Conservation (phyloP, 768 basidiomycete genomes). For the Phlebiopsis flavidoalba region DNA sequence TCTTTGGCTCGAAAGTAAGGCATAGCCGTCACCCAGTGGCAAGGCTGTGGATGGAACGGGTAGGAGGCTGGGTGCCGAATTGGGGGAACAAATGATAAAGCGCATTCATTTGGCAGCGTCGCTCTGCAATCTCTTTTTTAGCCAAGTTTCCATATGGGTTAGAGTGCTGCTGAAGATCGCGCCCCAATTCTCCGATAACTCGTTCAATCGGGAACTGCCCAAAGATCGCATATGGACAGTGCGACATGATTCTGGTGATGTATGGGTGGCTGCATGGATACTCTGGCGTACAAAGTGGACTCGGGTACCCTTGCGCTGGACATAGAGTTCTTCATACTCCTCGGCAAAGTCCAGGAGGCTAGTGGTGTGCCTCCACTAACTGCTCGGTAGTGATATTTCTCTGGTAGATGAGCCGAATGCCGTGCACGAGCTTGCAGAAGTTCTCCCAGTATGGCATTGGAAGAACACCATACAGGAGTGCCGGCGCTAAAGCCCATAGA, state of each 20-base stretch:
- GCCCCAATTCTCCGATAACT: conserved; percentile 20
- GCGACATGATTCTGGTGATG: conserved; percentile 19
- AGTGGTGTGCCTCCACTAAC: conserved; percentile 21
- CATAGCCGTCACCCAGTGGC: too few species aligned
- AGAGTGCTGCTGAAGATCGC: conserved; percentile 21
- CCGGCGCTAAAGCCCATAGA: conserved; percentile 23
- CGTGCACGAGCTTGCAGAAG: conserved; percentile 23
- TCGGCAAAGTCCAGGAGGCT: conserved; percentile 21
- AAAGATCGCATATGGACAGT: conserved; percentile 9
- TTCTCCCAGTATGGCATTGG: conserved; percentile 21
- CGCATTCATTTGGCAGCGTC: conserved; percentile 20
- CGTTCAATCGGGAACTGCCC: conserved; percentile 23
- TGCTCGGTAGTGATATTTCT: conserved; percentile 7
- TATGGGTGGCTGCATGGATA: conserved; percentile 28
- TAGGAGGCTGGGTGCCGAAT: too few species aligned
- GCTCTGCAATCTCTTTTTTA: conserved; percentile 15
- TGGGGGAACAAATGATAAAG: neutral
- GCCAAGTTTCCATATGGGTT: conserved; percentile 23
- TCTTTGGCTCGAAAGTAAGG: too few species aligned
- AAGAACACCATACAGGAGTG: conserved; percentile 20
- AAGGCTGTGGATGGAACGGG: too few species aligned
- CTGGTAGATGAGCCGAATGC: conserved; percentile 20
- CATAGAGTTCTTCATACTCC: conserved; percentile 34
- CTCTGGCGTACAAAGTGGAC: conserved; percentile 31
- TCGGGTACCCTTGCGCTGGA: conserved; percentile 17